phyloP scores from a whole-genome alignment of 2,329 filamentous ascomycete species.

The Remersonia thermophila region DNA sequence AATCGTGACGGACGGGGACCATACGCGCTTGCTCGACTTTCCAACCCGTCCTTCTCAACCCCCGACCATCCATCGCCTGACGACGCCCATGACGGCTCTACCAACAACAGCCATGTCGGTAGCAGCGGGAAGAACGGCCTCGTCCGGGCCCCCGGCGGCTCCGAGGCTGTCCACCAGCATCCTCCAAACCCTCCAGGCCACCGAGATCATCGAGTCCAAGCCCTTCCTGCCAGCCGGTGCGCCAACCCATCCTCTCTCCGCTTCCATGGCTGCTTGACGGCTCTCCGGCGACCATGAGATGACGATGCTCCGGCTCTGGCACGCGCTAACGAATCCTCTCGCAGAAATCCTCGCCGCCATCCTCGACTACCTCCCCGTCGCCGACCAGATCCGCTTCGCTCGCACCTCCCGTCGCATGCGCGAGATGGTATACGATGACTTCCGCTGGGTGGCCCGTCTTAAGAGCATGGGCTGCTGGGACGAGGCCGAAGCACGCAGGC shows the following conservation, averaged over 20 bases:
- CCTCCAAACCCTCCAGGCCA: conserved; percentile 64
- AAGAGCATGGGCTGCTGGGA: conserved; percentile 88
- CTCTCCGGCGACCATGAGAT: neutral
- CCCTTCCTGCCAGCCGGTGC: conserved; percentile 71
- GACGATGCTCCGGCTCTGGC: neutral
- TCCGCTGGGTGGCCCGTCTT: conserved; percentile 79
- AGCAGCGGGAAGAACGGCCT: no score
- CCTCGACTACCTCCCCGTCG: conserved; percentile 75
- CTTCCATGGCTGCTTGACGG: neutral
- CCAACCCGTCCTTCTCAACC: no score
- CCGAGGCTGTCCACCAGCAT: conserved; percentile 32
- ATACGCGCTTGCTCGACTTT: no score
- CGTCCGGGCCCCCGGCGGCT: neutral
- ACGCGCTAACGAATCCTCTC: neutral
- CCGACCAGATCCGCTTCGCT: conserved; percentile 77
- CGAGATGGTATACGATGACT: conserved; percentile 98
- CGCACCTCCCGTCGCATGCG: conserved; percentile 73
- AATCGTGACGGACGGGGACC: no score
- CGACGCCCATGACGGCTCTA: no score
- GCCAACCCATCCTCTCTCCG: conserved; percentile 13
- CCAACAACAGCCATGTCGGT: no score
- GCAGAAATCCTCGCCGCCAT: conserved; percentile 78
- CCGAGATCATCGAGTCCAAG: conserved; percentile 68
- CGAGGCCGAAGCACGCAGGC: conserved; percentile 68
- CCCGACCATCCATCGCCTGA: no score